Percentiles rank a stretch among this genome's conserved stretches.
These are phyloP conservation scores for Endocladia muricata DNA, from an alignment of 31 red algal species.

Conservation along the genomic window DNA sequence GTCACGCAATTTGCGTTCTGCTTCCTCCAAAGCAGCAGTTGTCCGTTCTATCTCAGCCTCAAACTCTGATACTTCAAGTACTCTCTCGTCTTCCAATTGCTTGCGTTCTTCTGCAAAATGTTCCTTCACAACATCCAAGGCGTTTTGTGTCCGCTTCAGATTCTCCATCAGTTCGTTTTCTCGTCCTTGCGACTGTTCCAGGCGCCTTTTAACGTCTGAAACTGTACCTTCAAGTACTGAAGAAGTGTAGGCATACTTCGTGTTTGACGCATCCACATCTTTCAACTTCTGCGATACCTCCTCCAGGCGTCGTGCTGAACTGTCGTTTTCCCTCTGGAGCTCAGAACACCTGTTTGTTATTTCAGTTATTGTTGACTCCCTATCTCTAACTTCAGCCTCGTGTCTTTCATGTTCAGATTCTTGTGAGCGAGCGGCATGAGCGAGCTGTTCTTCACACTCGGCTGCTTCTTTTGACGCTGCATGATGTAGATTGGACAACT, in stretches of 20 bases:
- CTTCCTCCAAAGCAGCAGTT: background rate
- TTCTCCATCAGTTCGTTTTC: background rate
- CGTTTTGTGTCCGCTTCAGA: background rate
- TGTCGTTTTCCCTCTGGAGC: background rate
- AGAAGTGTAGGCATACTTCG: background rate
- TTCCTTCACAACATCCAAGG: background rate
- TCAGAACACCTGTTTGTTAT: too few species aligned
- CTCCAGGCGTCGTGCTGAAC: background rate
- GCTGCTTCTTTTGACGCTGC: background rate
- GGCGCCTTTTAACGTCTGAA: background rate
- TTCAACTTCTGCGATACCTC: background rate
- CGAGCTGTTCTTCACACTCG: background rate
- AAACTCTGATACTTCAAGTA: background rate
- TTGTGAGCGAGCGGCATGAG: background rate
- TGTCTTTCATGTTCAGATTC: background rate
- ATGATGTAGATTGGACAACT: background rate
- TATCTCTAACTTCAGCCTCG: background rate
- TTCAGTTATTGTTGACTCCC: background rate
- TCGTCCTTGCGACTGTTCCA: background rate
- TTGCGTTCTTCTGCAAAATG: background rate
- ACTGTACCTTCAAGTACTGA: background rate
- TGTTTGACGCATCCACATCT: background rate
- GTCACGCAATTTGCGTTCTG: constrained; percentile 5
- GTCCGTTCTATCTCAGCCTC: constrained; percentile 12
- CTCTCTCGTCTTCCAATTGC: background rate